Conservation (phyloP, 495 filamentous ascomycete species). For the Thozetella sp. region DNA sequence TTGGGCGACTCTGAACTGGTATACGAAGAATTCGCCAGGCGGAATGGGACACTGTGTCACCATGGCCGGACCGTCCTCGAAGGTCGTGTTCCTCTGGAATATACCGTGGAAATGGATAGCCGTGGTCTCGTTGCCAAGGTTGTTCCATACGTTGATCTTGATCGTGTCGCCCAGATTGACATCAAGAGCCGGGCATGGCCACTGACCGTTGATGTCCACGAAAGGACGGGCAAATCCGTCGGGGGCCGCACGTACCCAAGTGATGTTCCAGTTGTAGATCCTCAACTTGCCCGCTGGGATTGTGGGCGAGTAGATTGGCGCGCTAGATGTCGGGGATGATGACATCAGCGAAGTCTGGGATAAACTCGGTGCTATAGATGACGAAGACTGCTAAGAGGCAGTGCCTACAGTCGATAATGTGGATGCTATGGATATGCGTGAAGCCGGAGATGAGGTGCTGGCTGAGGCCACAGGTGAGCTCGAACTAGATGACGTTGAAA, state of each 20-base stretch:
- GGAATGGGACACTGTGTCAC: constrained; percentile 65
- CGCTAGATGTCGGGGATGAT: not conserved
- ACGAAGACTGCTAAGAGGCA: not conserved
- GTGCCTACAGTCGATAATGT: not conserved
- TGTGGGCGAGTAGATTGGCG: not conserved
- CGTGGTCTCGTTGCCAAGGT: constrained; percentile 61
- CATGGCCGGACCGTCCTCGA: constrained; percentile 66
- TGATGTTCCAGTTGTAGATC: constrained; percentile 51
- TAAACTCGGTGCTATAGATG: not conserved
- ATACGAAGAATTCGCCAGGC: constrained; percentile 46
- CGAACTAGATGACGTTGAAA: constrained; percentile 1
- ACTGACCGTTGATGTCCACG: constrained; percentile 70
- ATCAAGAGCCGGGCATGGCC: constrained; percentile 62
- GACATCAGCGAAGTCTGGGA: too few relatives aligned
- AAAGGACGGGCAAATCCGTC: constrained; percentile 62
- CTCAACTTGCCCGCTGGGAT: constrained; percentile 5
- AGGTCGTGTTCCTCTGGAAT: constrained; percentile 61
- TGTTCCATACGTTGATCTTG: constrained; percentile 64
- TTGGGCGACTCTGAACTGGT: constrained; percentile 37
- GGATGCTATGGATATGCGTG: not conserved
- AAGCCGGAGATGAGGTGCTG: not conserved
- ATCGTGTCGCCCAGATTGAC: constrained; percentile 63
- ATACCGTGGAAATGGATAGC: constrained; percentile 73
- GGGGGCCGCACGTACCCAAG: constrained; percentile 63
- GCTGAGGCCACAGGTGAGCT: not conserved